A percentile compares a stretch with the other conserved stretches of the same genome.
phyloP scores from a whole-genome alignment of 2,329 filamentous ascomycete species.

The Raffaelea ambrosiae region DNA sequence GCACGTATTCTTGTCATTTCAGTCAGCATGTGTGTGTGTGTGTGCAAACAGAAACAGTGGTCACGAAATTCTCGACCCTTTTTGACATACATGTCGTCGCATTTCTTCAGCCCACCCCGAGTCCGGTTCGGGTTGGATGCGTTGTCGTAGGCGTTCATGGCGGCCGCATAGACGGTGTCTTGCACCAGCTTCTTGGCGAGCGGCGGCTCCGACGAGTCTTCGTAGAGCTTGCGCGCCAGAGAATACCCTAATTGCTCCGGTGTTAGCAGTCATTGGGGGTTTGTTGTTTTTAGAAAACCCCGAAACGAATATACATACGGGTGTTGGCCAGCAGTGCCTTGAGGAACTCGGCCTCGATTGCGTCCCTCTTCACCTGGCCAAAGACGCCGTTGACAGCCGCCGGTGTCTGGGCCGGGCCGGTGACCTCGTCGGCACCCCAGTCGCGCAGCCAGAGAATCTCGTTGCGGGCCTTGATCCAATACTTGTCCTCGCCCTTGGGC shows the following conservation, averaged over 20 bases:
- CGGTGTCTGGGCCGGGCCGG: conserved; percentile 3
- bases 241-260: conserved; percentile 45
- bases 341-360: conserved; percentile 63
- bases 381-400: conserved; percentile 39
- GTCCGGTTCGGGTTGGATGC: conserved; percentile 73
- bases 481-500: conserved; percentile 52
- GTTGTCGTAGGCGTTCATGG: conserved; percentile 68
- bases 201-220: conserved; percentile 38
- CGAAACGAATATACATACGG: conserved; percentile 39
- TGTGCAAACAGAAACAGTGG: too few relatives aligned
- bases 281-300: too few relatives aligned
- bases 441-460: conserved; percentile 65
- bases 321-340: conserved; percentile 55
- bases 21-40: too few relatives aligned
- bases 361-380: conserved; percentile 49
- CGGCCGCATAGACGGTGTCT: conserved; percentile 52
- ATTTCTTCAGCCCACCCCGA: conserved; percentile 68
- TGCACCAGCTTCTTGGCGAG: conserved; percentile 44
- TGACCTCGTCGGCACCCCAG: conserved; percentile 52
- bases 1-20: conserved; percentile 59
- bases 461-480: conserved; percentile 53
- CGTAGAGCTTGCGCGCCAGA: conserved; percentile 55
- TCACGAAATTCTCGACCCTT: too few relatives aligned
- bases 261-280: background rate
- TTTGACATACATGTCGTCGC: conserved; percentile 58